These are phyloP conservation scores for Emergomyces africanus DNA, from an alignment of 2,329 filamentous ascomycete genomes.

Conservation along the genomic window DNA sequence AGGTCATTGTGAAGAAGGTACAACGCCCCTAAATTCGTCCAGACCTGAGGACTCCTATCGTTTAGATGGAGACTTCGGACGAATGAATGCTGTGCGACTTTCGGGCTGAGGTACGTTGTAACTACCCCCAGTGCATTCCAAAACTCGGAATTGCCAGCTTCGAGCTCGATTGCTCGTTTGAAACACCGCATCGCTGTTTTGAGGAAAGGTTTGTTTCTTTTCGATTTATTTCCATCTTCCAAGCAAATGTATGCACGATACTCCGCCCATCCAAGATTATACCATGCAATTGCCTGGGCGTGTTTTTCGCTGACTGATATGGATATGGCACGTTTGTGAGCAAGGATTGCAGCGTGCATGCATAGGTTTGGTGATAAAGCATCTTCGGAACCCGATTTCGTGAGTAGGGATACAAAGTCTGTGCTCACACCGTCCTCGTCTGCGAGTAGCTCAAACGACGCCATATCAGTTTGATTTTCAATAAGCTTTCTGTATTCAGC, in stretches of 20 bases:
- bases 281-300: conserved; percentile 90
- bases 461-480: conserved; percentile 33
- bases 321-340: conserved; percentile 75
- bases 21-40: conserved; percentile 82
- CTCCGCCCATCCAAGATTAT: conserved; percentile 93
- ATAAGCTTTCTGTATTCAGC: conserved; percentile 47
- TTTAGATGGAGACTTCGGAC: conserved; percentile 87
- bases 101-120: conserved; percentile 72
- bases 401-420: conserved; percentile 23
- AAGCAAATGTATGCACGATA: conserved; percentile 64
- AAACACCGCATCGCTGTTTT: conserved; percentile 80
- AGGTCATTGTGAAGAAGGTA: conserved; percentile 75
- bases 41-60: conserved; percentile 69
- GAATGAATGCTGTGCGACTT: conserved; percentile 85
- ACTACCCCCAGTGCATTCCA: conserved; percentile 94
- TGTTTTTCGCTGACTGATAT: conserved; percentile 61
- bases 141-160: conserved; percentile 87
- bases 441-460: conserved; percentile 49
- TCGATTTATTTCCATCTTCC: conserved; percentile 40
- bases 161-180: conserved; percentile 89
- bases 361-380: conserved; percentile 37
- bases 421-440: conserved; percentile 55
- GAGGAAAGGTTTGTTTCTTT: conserved; percentile 48
- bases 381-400: conserved; percentile 17
- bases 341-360: conserved; percentile 62